Evolutionary conservation across 2,329 filamentous ascomycete genomes (phyloP), one percentile per base, ranked within the genome.

Genomic region (Colletotrichum sp.): DNA sequence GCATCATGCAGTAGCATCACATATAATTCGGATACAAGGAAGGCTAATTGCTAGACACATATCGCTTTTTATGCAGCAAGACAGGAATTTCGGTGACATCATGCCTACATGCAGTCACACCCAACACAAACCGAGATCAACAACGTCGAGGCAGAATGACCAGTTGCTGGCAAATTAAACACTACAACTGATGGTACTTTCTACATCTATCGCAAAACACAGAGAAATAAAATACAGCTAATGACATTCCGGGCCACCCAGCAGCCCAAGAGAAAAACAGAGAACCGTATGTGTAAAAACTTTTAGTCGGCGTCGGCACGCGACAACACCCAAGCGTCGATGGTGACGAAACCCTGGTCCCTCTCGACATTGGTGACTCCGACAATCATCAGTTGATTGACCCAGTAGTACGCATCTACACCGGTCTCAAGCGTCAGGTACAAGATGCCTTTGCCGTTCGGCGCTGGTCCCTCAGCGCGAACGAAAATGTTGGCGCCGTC

Each of bases 401-500:
- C 30, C 67, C 71, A 74, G 13, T 71, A 71, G 16, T 71, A 74
- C 7, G 64, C 44, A 25, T 57, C 57, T 0, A n/a, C 44, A 22
- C 59, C 67, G 2, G 71, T 65, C 44, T 74, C 71, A 5, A 71
- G 13, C 1, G n/a, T 65, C 32, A 74, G n/a, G n/a, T 57, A 57
- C 9, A 28, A n/a, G n/a, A 71, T 6, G 0, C 34, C 61, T 11
- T 28, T 68, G 15, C 72, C 72, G 2, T 74, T 48, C 9, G 68
- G 67, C 5, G 34, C 12, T 1, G 48, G 59, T 1, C 67, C 72
- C 6, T 13, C 19, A 7, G 39, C 22, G 25, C 36, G 67, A 3
- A 60, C 67, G 22, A 74, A 36, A 1, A 74, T 74, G 9, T 60
- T 71, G 22, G 48, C 72, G 8, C 34, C 59, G 34, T 74, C 67